These are phyloP conservation scores for Tetragonia tetragonoides DNA, from an alignment of 148 eudicot genomes.

Conservation along the genomic window DNA sequence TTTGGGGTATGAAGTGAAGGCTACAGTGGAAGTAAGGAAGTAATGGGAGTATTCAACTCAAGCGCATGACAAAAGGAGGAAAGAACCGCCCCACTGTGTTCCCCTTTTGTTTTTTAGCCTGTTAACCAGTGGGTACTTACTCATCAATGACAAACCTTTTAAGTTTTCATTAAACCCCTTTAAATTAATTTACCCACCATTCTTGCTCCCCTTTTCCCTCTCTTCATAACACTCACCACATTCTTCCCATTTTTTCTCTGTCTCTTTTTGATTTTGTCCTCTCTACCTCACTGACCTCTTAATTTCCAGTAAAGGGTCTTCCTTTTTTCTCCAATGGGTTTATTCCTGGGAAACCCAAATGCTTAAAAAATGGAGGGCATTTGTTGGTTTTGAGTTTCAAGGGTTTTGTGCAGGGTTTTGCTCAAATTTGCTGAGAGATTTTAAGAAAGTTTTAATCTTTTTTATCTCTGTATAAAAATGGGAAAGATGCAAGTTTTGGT, in stretches of 20 bases:
- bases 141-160: not conserved
- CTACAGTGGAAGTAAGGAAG: slow-evolving; percentile 4
- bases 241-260: slow-evolving; percentile 14
- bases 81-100: slow-evolving; percentile 19
- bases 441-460: slow-evolving; percentile 3
- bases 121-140: too few species aligned
- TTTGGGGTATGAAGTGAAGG: slow-evolving; percentile 19
- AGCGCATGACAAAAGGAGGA: slow-evolving; percentile 21
- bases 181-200: not conserved
- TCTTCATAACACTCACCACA: slow-evolving; percentile 4
- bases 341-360: not conserved
- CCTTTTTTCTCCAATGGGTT: slow-evolving; percentile 12
- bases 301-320: not conserved
- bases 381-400: slow-evolving; percentile 11
- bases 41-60: not conserved
- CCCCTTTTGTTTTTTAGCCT: not conserved
- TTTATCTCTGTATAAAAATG: not conserved
- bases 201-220: not conserved
- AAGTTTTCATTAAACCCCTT: not conserved
- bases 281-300: not conserved
- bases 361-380: slow-evolving; percentile 16
- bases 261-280: slow-evolving; percentile 1
- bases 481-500: slow-evolving; percentile 11
- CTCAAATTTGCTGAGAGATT: not conserved
- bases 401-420: not conserved